phyloP scores from a whole-genome alignment of 345 rosid species.

The Clausena lansium region DNA sequence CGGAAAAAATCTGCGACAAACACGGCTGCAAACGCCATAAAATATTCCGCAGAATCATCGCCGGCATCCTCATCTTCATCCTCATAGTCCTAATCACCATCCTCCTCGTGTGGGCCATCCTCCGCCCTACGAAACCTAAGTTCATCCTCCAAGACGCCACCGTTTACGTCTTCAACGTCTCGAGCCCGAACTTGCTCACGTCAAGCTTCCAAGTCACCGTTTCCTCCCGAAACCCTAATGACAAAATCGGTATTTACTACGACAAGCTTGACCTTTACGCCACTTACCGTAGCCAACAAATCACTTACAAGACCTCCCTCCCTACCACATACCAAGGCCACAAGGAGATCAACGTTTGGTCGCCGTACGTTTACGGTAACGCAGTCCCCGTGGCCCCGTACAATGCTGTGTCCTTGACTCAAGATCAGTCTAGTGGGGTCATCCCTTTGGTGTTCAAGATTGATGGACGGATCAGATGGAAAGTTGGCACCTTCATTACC shows the following conservation, averaged over 20 bases:
- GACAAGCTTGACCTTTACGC: slow-evolving; percentile 75
- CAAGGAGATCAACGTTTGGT: slow-evolving; percentile 71
- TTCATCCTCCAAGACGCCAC: slow-evolving; percentile 93
- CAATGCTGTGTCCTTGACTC: slow-evolving; percentile 41
- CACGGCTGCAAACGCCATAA: slow-evolving; percentile 33
- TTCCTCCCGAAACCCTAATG: slow-evolving; percentile 78
- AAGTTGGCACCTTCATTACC: slow-evolving; percentile 60
- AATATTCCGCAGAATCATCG: slow-evolving; percentile 32
- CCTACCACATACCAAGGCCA: slow-evolving; percentile 58
- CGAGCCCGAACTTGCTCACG: slow-evolving; percentile 67
- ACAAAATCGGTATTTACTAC: slow-evolving; percentile 78
- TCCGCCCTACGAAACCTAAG: slow-evolving; percentile 75
- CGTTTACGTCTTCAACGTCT: slow-evolving; percentile 76
- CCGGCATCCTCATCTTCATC: slow-evolving; percentile 49
- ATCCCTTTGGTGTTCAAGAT: slow-evolving; percentile 52
- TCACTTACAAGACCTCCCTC: slow-evolving; percentile 57
- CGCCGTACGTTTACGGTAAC: slow-evolving; percentile 67
- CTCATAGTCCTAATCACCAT: slow-evolving; percentile 51
- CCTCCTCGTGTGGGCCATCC: slow-evolving; percentile 82
- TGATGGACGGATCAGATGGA: slow-evolving; percentile 88
- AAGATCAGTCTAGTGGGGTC: slow-evolving; percentile 55
- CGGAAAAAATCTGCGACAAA: slow-evolving; percentile 41
- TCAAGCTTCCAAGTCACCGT: slow-evolving; percentile 77
- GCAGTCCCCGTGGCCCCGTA: slow-evolving; percentile 78
- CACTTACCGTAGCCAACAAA: slow-evolving; percentile 67